Evolutionary conservation across 164 flowering plant species (phyloP).

Genomic region (Magnolia changhungtana): DNA sequence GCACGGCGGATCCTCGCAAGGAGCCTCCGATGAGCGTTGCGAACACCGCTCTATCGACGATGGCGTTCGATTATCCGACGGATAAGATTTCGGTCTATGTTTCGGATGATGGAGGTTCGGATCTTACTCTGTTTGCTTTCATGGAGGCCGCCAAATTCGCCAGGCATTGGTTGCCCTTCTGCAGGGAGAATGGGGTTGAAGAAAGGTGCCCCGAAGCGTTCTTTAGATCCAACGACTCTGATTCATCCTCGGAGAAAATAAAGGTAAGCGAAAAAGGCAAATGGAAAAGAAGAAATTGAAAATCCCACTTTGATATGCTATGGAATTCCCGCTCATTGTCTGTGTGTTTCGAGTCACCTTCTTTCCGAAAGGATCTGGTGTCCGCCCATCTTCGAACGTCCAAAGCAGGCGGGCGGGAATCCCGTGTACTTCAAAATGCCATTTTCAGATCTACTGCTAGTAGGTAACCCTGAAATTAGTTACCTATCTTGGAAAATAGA

Average conservation of each 20-base stretch:
- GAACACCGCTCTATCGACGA: conserved; percentile 27
- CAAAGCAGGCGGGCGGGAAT: too few relatives aligned
- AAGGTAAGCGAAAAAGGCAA: conserved; percentile 13
- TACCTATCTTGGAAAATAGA: too few relatives aligned
- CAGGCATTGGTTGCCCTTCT: conserved; percentile 28
- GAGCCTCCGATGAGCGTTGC: conserved; percentile 26
- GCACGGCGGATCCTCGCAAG: conserved; percentile 36
- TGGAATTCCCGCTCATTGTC: too few relatives aligned
- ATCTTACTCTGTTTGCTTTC: conserved; percentile 31
- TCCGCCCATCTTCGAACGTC: too few relatives aligned
- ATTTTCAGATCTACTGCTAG: too few relatives aligned
- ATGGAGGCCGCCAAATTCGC: conserved; percentile 32
- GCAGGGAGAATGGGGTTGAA: conserved; percentile 16
- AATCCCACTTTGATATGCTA: too few relatives aligned
- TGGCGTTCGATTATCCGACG: conserved; percentile 32
- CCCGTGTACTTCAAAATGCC: too few relatives aligned
- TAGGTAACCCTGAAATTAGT: too few relatives aligned
- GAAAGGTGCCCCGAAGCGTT: conserved; percentile 25
- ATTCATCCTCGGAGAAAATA: background rate
- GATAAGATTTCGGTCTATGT: conserved; percentile 28
- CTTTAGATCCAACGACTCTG: conserved; percentile 5
- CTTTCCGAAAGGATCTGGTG: too few relatives aligned
- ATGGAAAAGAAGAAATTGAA: too few relatives aligned
- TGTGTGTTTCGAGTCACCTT: too few relatives aligned
- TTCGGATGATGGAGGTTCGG: conserved; percentile 35